Percentiles rank a stretch among this genome's conserved stretches.
phyloP scores from a whole-genome alignment of 2,329 filamentous ascomycete species.

The Epichloe elymi region DNA sequence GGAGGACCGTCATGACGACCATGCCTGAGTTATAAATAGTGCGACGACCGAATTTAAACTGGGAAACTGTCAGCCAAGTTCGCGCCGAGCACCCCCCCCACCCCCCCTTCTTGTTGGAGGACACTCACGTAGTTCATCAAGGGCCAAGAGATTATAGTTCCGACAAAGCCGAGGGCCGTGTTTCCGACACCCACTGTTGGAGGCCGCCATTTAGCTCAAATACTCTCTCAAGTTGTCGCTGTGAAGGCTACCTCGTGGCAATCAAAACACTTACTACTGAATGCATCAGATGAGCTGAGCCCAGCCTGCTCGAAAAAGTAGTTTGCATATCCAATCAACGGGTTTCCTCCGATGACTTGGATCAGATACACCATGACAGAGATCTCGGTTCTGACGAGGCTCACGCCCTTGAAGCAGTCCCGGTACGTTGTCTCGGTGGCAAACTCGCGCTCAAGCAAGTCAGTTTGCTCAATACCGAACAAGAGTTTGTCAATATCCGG shows the following conservation, averaged over 20 bases:
- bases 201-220: not conserved
- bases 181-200: slow-evolving; percentile 19
- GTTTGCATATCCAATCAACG: slow-evolving; percentile 49
- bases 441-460: slow-evolving; percentile 39
- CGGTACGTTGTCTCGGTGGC: slow-evolving; percentile 34
- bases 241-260: not conserved
- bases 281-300: slow-evolving; percentile 10
- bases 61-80: not conserved
- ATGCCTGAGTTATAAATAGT: slow-evolving; percentile 22
- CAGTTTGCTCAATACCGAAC: slow-evolving; percentile 44
- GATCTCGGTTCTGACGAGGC: slow-evolving; percentile 41
- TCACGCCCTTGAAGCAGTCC: slow-evolving; percentile 36
- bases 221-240: not conserved
- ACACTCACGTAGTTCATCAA: slow-evolving; percentile 19
- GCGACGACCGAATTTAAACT: slow-evolving; percentile 23
- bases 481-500: slow-evolving; percentile 27
- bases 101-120: not conserved
- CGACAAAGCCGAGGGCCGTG: slow-evolving; percentile 27
- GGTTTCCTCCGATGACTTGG: slow-evolving; percentile 51
- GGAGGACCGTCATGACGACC: slow-evolving; percentile 20
- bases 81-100: not conserved
- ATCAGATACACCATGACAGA: slow-evolving; percentile 49
- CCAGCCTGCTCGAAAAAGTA: slow-evolving; percentile 24
- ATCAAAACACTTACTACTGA: slow-evolving; percentile 8
- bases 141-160: slow-evolving; percentile 27